Evolutionary conservation across 2,329 filamentous ascomycete species (phyloP), one percentile per base, ranked within the genome.

Genomic region (Phialophora verrucosa): DNA sequence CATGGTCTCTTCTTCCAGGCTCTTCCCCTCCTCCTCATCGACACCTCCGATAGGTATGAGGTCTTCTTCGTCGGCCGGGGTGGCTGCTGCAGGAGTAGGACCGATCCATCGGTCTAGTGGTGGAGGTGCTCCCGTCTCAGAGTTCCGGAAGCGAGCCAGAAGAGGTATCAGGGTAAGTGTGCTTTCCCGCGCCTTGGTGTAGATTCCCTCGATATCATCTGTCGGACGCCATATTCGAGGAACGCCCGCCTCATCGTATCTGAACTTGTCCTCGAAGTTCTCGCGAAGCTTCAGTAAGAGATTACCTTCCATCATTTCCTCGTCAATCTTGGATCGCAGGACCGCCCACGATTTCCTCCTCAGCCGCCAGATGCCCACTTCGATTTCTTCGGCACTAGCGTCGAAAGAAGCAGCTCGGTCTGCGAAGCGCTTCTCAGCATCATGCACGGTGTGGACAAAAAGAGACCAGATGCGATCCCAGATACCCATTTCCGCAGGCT

Each of bases 211-310:
- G 68, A 99, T 99, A 75, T 99, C 95, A 76, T 99, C 95, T 1
- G 90, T 93, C 1, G 95, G 95, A 27, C 93, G 89, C 95, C 95
- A 99, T 78, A 99, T 97, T 66, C 95, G 87, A 4, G 95, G 95
- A 4, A 99, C 95, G 29, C 95, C 95, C 6, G 89, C 88, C 66
- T 97, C 93, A 74, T 99, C 95, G 74, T 99, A 99, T 70, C 95
- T 90, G 86, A 99, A 99, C 80, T 97, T 97, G 82, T 99, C 95
- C 80, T 99, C 95, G 72, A 99, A 99, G 81, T 97, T 98, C 79
- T 99, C 95, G 42, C 95, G 88, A 59, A 99, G 87, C 83, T 99
- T 99, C 72, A 98, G 84, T 38, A 98, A 83, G 62, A 99, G 88
- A 76, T 98, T 99, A 74, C 94, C 94, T 80, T 98, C 95, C 88